phyloP scores from a whole-genome alignment of 352 stramenopile genomes.

The Hyaloperonospora arabidopsidis region DNA sequence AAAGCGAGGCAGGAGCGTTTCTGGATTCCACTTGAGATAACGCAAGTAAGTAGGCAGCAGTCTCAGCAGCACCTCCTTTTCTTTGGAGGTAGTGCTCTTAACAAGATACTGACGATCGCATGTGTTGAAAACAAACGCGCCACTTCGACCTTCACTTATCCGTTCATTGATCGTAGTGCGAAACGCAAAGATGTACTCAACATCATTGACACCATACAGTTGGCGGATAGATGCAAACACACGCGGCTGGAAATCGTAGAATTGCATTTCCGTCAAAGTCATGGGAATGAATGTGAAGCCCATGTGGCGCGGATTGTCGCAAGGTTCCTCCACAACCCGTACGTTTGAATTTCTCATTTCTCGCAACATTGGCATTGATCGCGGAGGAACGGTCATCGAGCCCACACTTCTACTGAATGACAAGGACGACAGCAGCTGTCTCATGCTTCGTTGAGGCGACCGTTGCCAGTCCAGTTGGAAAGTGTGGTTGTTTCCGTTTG shows the following conservation, averaged over 20 bases:
- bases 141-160: conserved; percentile 82
- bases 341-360: conserved; percentile 50
- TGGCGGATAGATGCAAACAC: conserved; percentile 74
- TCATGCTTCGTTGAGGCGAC: conserved; percentile 48
- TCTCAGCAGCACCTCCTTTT: conserved; percentile 73
- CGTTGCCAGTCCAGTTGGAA: conserved; percentile 76
- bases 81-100: conserved; percentile 77
- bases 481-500: conserved; percentile 70
- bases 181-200: conserved; percentile 75
- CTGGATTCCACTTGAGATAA: conserved; percentile 85
- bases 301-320: conserved; percentile 33
- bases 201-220: conserved; percentile 60
- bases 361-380: conserved; percentile 23
- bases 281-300: conserved; percentile 61
- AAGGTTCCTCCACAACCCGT: conserved; percentile 49
- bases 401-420: conserved; percentile 28
- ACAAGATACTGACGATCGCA: conserved; percentile 87
- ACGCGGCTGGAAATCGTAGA: conserved; percentile 77
- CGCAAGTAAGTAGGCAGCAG: conserved; percentile 77
- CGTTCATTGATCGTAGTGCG: conserved; percentile 81
- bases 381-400: conserved; percentile 27
- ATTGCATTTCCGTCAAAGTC: conserved; percentile 79
- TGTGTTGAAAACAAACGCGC: conserved; percentile 87
- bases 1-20: conserved; percentile 84
- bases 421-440: conserved; percentile 38